A percentile compares a stretch with the other conserved stretches of the same genome.
These are phyloP conservation scores for Arachis monticola DNA, from an alignment of 331 rosid species.

Conservation along the genomic window DNA sequence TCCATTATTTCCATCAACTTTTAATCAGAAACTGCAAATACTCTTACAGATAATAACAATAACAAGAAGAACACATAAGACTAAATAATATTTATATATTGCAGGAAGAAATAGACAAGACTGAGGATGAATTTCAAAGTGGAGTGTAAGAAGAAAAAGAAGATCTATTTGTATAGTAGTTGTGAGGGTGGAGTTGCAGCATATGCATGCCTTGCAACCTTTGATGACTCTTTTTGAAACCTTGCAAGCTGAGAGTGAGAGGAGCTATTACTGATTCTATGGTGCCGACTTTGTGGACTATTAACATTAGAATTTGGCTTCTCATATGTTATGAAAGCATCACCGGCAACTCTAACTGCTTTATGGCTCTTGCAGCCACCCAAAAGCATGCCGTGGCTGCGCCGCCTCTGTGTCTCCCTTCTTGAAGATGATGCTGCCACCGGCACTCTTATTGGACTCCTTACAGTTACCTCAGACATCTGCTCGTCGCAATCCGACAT, in stretches of 20 bases:
- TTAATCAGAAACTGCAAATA: constrained; percentile 27
- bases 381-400: constrained; percentile 45
- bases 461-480: constrained; percentile 41
- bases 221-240: constrained; percentile 56
- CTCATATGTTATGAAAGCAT: constrained; percentile 56
- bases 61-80: background rate
- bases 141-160: background rate
- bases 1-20: constrained; percentile 26
- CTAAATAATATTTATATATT: too few relatives aligned
- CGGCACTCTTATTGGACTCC: constrained; percentile 45
- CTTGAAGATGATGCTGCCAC: background rate
- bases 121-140: too few relatives aligned
- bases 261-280: constrained; percentile 31
- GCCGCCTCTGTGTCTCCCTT: constrained; percentile 51
- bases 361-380: constrained; percentile 91
- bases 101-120: too few relatives aligned
- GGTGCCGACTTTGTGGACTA: constrained; percentile 37
- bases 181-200: constrained; percentile 44
- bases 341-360: constrained; percentile 74
- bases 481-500: constrained; percentile 75
- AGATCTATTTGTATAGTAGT: constrained; percentile 46
- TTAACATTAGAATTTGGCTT: constrained; percentile 34
- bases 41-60: background rate
- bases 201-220: constrained; percentile 44
- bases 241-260: constrained; percentile 44